Percentiles rank a stretch among this genome's conserved stretches.
Evolutionary conservation across 768 basidiomycete genomes (phyloP).

Genomic region (Saitozyma podzolica): DNA sequence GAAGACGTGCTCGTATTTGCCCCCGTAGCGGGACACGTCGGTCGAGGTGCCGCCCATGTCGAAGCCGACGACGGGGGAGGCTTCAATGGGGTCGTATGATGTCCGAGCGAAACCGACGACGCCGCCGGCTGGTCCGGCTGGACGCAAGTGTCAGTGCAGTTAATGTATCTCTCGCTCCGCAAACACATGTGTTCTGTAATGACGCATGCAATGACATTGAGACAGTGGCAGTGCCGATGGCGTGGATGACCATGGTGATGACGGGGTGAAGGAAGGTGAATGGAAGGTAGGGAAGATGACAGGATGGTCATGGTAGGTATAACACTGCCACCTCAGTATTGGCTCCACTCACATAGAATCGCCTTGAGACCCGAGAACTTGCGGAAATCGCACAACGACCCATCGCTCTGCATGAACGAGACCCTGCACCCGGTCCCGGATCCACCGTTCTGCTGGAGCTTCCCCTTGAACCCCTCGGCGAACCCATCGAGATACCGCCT

Average conservation of each 20-base stretch:
- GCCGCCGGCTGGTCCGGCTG: constrained; percentile 72
- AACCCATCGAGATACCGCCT: constrained; percentile 82
- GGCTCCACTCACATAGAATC: constrained; percentile 64
- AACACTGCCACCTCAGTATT: no score
- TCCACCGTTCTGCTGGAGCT: constrained; percentile 50
- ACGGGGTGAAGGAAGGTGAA: no score
- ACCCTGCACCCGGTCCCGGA: constrained; percentile 55
- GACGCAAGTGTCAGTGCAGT: no score
- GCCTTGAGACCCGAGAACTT: constrained; percentile 91
- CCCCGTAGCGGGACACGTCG: constrained; percentile 57
- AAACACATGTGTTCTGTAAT: no score
- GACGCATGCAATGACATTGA: constrained; percentile 13
- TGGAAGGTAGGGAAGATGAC: no score
- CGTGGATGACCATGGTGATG: no score
- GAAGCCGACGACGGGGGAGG: constrained; percentile 61
- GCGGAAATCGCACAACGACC: constrained; percentile 39
- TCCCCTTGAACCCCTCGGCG: constrained; percentile 76
- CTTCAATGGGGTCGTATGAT: constrained; percentile 73
- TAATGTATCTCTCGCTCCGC: no score
- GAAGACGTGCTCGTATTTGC: constrained; percentile 70
- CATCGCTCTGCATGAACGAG: constrained; percentile 85
- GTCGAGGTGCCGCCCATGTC: constrained; percentile 39
- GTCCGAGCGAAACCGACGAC: constrained; percentile 91
- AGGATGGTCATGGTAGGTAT: no score
- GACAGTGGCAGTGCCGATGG: not conserved